These are phyloP conservation scores for Millerago galiae DNA, from an alignment of 805 yeast species.

Conservation along the genomic window DNA sequence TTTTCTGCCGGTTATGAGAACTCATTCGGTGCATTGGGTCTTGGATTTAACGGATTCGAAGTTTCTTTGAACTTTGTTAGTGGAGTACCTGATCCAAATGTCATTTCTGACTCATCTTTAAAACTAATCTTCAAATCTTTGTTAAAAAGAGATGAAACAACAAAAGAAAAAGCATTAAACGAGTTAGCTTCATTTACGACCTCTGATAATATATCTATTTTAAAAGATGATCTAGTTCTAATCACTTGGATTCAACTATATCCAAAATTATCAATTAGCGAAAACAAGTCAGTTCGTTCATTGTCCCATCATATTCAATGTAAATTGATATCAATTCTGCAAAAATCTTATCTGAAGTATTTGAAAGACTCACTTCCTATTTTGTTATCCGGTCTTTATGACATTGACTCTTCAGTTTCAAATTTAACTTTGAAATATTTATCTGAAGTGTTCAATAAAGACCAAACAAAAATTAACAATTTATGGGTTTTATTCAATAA, in stretches of 20 bases:
- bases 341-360: conserved; percentile 56
- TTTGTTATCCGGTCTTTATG: conserved; percentile 68
- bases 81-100: conserved; percentile 68
- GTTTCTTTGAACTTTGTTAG: conserved; percentile 70
- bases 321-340: conserved; percentile 39
- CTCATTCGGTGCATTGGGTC: conserved; percentile 19
- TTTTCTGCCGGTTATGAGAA: conserved; percentile 11
- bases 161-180: conserved; percentile 71
- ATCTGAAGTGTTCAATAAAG: conserved; percentile 47
- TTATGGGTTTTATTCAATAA: conserved; percentile 55
- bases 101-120: conserved; percentile 40
- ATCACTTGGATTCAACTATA: conserved; percentile 75
- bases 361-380: conserved; percentile 67
- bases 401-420: conserved; percentile 58
- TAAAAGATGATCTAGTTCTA: conserved; percentile 48
- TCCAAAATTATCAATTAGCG: conserved; percentile 71
- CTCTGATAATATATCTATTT: conserved; percentile 14
- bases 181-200: conserved; percentile 40
- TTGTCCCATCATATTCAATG: conserved; percentile 63
- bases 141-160: conserved; percentile 73
- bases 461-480: conserved; percentile 45
- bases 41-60: conserved; percentile 39
- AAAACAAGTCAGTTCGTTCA: conserved; percentile 56
- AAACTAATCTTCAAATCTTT: conserved; percentile 68
- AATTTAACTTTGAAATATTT: conserved; percentile 42